Evolutionary conservation across 1,139 yeast species (phyloP), one percentile per base, ranked within the genome.

Genomic region (Kluyveromyces sp.): DNA sequence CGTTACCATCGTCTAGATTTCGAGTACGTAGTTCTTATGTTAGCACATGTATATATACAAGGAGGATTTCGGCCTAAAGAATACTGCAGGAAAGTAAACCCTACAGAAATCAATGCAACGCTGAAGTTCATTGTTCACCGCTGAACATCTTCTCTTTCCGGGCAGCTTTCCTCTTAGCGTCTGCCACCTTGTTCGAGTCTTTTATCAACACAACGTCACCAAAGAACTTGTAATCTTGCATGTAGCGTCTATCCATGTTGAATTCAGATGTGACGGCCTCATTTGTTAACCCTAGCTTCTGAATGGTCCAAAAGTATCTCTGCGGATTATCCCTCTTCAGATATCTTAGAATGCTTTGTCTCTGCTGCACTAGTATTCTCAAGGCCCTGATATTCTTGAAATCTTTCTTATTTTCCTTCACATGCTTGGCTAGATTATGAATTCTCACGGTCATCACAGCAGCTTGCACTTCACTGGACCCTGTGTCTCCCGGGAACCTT

Each of bases 381-480:
- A 87, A 78, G 33, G 69, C 65, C 59, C 92, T 80, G 45, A 80
- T 78, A 53, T 82, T 80, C 37, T 71, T 71, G 56, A 76, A 71
- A 65, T 92, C 97, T 61, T 87, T 84, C 54, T 79, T 82, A 60
- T 80, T 73, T 44, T 75, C 72, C 59, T 80, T 80, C 46, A 85
- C 74, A 60, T 89, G 96, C 38, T 77, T 75, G 70, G 85, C 86
- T 46, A 86, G 71, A 54, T 77, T 81, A 52, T 83, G 87, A 53
- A 92, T 86, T 57, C 78, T 78, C 44, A 86, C 81, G 1, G 97
- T 87, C 67, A 82, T 68, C 26, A 86, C 75, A 2, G 96, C 97
- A 1, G 97, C 96, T 64, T 89, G 96, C 25, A 88, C 96, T 66
- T 89, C 97, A 41, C 95, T 80, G 0, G 95, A 85, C 1, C 95